Conservation (phyloP, 805 yeast genomes). For the Yarrowia keelungensis region DNA sequence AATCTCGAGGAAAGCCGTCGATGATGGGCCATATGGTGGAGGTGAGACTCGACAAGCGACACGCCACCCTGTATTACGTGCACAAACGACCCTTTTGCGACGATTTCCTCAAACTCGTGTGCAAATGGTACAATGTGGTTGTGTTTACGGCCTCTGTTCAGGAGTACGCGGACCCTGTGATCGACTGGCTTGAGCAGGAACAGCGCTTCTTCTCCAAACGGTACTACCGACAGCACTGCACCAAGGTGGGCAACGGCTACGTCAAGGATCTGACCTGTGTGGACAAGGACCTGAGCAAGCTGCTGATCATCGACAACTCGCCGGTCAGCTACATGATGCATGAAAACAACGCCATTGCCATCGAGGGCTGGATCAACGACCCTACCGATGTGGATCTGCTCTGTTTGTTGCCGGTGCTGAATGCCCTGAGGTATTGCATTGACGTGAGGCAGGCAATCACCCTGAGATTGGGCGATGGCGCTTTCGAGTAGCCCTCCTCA, state of each 20-base stretch:
- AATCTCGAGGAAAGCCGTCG: constrained; percentile 63
- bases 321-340: constrained; percentile 87
- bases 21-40: constrained; percentile 76
- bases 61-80: constrained; percentile 84
- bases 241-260: constrained; percentile 73
- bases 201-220: constrained; percentile 61
- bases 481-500: constrained; percentile 50
- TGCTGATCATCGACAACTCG: constrained; percentile 87
- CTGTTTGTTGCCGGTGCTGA: constrained; percentile 78
- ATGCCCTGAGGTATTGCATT: constrained; percentile 75
- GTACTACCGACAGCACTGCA: constrained; percentile 81
- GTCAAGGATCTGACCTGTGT: constrained; percentile 70
- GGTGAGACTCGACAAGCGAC: constrained; percentile 67
- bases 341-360: constrained; percentile 81
- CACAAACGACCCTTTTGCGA: constrained; percentile 93
- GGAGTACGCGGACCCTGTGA: constrained; percentile 97
- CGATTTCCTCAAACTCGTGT: constrained; percentile 75
- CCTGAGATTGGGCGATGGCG: constrained; percentile 72
- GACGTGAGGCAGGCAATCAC: constrained; percentile 84
- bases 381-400: constrained; percentile 87
- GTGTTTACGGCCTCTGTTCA: constrained; percentile 94
- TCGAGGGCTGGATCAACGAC: constrained; percentile 98
- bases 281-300: constrained; percentile 66
- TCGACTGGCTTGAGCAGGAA: constrained; percentile 85
- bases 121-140: constrained; percentile 86